Base-by-base conservation (phyloP, 2,329 filamentous ascomycete genomes). In the Aspergillus novofumigatus region DNA sequence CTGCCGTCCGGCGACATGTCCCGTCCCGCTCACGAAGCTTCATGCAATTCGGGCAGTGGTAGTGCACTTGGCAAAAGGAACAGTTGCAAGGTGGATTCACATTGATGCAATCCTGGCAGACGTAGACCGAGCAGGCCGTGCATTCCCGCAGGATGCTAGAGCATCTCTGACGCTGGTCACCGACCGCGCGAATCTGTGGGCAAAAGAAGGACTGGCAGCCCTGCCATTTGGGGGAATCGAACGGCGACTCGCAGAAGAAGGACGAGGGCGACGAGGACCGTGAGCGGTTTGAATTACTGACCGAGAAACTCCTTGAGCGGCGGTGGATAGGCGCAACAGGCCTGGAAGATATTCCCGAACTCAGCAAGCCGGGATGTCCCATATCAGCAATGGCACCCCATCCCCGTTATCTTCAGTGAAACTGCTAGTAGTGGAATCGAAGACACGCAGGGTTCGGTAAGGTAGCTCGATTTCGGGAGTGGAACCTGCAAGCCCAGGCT, bases 171-270 rank as follows among this genome's bases (percentile, higher is more conserved):
- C 78, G 76, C 55, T 78, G 76, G 58, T 80, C 78, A 10, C 77
- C 75, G 11, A 76, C 63, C 4, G 72, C 66, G 42, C 77, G 74
- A 53, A 71, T 74, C 38, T 73, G 70, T 0, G 77, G 76, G 56
- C 78, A 80, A 62, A 79, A 78, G 59, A 80, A 77, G 8, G 78
- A 77, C 55, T 77, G 75, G 59, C 78, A 80, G 20, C 78, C 78
- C 65, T 75, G 72, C 78, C 78, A 80, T 55, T 65, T 72, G 7
- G 70, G 69, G 6, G 67, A 61, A 38, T 74, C 72, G n/a, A 70
- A 59, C 3, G 72, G 59, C 26, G 72, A 69, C 51, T 77, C 70
- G 58, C 70, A 74, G 57, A 72, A 69, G 5, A 69, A 64, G 25
- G 75, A 74, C 3, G 72, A 66, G 20, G 72, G 74, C 1, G 76